Evolutionary conservation across 2,329 filamentous ascomycete species (phyloP).

Genomic region (Trichophyton verrucosum): DNA sequence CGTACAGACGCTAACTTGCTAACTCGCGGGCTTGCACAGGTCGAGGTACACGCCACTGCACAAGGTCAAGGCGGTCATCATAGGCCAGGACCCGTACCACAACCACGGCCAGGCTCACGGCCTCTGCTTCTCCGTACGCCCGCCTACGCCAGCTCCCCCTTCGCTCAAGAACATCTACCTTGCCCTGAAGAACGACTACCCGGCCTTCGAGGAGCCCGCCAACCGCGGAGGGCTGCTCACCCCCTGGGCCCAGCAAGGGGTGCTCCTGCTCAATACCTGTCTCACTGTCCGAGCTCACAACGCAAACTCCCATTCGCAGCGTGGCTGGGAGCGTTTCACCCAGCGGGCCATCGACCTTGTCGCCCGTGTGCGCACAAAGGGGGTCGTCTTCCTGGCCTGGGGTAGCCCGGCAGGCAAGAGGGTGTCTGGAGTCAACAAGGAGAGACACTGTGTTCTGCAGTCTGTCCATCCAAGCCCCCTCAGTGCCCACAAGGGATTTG

Average conservation of each 20-base stretch:
- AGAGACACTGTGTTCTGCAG: constrained; percentile 69
- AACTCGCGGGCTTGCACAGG: constrained; percentile 40
- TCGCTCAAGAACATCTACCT: constrained; percentile 92
- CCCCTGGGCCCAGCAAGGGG: constrained; percentile 86
- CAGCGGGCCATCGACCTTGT: constrained; percentile 84
- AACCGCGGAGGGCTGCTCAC: constrained; percentile 72
- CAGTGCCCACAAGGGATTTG: constrained; percentile 68
- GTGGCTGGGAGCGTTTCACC: constrained; percentile 88
- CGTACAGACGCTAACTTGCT: constrained; percentile 9
- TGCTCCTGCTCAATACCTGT: constrained; percentile 88
- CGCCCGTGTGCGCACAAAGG: constrained; percentile 58
- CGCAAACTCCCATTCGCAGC: constrained; percentile 70
- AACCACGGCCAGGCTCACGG: constrained; percentile 92
- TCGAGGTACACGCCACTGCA: constrained; percentile 83
- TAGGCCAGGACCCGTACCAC: constrained; percentile 96
- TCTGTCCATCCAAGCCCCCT: constrained; percentile 89
- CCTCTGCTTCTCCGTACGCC: constrained; percentile 85
- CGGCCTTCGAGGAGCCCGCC: constrained; percentile 60
- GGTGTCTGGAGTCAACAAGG: constrained; percentile 58
- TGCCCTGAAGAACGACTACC: constrained; percentile 77
- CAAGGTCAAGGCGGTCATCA: constrained; percentile 79
- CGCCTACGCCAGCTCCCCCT: constrained; percentile 76
- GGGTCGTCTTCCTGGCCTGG: constrained; percentile 94
- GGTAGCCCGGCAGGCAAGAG: constrained; percentile 71
- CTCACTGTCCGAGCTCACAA: constrained; percentile 84